Percentiles rank a stretch among this genome's conserved stretches.
Conservation (phyloP, 2,329 filamentous ascomycete species). For the Arthrobotrys iridis region DNA sequence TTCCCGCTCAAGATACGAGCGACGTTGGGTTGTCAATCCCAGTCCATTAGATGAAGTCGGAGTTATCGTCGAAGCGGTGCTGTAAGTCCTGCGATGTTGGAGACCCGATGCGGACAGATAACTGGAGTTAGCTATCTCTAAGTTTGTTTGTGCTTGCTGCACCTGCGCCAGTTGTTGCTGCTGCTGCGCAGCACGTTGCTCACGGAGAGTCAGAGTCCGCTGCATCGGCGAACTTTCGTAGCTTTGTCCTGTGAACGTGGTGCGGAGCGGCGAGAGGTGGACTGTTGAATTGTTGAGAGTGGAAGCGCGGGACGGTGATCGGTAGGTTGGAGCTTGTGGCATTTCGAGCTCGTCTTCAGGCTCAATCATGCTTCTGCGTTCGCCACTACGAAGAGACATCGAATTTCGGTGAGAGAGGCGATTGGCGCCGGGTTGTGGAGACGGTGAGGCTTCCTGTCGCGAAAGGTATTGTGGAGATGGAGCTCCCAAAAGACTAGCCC, state of each 20-base stretch:
- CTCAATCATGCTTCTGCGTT: conserved; percentile 33
- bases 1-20: conserved; percentile 42
- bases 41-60: conserved; percentile 26
- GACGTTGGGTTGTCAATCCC: conserved; percentile 21
- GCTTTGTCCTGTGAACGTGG: conserved; percentile 15
- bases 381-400: conserved; percentile 38
- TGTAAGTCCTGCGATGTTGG: conserved; percentile 41
- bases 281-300: conserved; percentile 10
- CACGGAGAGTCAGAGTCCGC: conserved; percentile 34
- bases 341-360: conserved; percentile 48
- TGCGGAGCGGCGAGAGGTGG: conserved; percentile 34
- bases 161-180: not conserved
- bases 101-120: conserved; percentile 23
- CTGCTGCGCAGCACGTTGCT: conserved; percentile 33
- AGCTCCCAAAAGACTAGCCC: conserved; percentile 37
- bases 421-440: conserved; percentile 44
- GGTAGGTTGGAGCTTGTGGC: conserved; percentile 26
- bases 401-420: conserved; percentile 47
- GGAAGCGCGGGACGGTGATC: conserved; percentile 43
- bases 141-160: conserved; percentile 27
- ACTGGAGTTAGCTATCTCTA: conserved; percentile 13
- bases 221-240: conserved; percentile 47
- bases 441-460: conserved; percentile 48
- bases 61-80: conserved; percentile 30
- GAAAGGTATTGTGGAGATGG: conserved; percentile 43